Evolutionary conservation across 1,284 basidiomycete species (phyloP), one percentile per base, ranked within the genome.

Genomic region (Sporisorium graminicola): DNA sequence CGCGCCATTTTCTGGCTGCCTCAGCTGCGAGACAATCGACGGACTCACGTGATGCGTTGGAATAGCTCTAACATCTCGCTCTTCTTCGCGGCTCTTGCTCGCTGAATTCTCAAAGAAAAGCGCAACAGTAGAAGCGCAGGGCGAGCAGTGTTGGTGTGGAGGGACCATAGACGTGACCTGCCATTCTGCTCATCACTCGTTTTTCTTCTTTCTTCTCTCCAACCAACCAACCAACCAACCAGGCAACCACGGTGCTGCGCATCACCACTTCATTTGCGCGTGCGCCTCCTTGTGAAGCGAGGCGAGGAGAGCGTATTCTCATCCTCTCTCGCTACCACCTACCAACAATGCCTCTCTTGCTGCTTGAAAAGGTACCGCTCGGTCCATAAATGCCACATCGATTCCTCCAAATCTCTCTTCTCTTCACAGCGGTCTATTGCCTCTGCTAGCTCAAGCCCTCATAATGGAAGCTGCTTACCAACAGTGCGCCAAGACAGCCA

Each of bases 401-500:
- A 24, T 27, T 18, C 13, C 18, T 27, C 24, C 24, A 22, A 24
- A 37, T 22, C 20, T 26, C 43, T 12, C 35, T n/a, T 22, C 7
- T 6, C n/a, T 18, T n/a, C n/a, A n/a, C n/a, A n/a, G n/a, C n/a
- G n/a, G n/a, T n/a, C n/a, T n/a, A n/a, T n/a, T n/a, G n/a, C 24
- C 10, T 40, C 13, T n/a, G 16, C 26, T 22, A n/a, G 3, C 29
- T 33, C 35, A 35, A 13, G 10, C 35, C 8, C 35, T 35, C 35
- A 35, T 13, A 7, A 73, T 67, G 65, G 65, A 73, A 6, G 37
- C 31, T 3, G 57, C 50, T 2, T 68, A 53, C 50, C 37, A 13
- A 37, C 60, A 57, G 18, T 63, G 61, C 47, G 52, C 63, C 56
- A 57, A 63, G 29, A 9, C 53, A 6, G 66, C 66, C 46, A 58